Conservation (phyloP, 257 asterid species). For the Nicotiana paniculata region DNA sequence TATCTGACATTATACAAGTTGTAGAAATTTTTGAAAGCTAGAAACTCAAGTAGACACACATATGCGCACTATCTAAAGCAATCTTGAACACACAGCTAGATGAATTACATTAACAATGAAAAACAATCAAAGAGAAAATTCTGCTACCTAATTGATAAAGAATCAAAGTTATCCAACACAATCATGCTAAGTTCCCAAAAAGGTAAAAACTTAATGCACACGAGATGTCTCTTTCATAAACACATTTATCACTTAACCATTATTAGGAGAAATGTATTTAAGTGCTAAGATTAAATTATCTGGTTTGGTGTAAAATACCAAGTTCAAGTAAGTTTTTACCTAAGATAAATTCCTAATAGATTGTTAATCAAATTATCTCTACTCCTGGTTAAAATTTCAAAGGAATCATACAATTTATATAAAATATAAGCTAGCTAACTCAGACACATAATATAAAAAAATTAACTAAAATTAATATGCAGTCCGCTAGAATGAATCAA, state of each 20-base stretch:
- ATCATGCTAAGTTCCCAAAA: not conserved
- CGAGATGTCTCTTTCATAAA: too few species aligned
- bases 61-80: not conserved
- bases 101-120: not conserved
- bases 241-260: too few species aligned
- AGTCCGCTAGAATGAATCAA: not conserved
- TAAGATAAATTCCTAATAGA: too few species aligned
- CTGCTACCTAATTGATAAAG: not conserved
- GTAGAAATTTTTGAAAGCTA: not conserved
- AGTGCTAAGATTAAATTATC: too few species aligned
- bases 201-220: too few species aligned
- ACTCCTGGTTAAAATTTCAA: not conserved
- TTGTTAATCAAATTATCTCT: too few species aligned
- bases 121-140: not conserved
- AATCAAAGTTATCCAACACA: not conserved
- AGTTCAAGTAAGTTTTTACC: too few species aligned
- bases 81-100: not conserved
- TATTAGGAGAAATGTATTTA: too few species aligned
- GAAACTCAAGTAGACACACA: not conserved
- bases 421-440: not conserved
- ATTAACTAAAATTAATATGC: not conserved
- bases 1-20: not conserved
- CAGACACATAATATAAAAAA: not conserved
- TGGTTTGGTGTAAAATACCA: too few species aligned
- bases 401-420: not conserved